phyloP scores from a whole-genome alignment of 2,329 filamentous ascomycete genomes.

The Pseudogymnoascus sp. region DNA sequence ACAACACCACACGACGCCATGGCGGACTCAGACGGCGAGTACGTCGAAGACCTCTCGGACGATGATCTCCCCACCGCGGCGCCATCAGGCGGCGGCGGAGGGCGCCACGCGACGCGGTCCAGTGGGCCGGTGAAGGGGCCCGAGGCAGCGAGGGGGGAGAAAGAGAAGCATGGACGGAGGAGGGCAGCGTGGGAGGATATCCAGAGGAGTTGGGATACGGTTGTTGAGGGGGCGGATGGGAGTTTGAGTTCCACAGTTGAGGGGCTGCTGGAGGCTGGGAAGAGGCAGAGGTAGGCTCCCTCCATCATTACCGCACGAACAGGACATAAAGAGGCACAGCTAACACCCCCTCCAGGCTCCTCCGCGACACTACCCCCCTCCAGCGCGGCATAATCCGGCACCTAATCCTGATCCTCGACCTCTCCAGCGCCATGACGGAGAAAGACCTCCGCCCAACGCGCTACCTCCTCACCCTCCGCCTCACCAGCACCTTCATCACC shows the following conservation, averaged over 20 bases:
- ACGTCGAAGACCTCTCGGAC: constrained; percentile 55
- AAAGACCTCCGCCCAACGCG: constrained; percentile 89
- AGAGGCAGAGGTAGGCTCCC: constrained; percentile 69
- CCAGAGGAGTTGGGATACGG: constrained; percentile 61
- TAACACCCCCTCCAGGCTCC: constrained; percentile 45
- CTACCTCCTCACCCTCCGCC: constrained; percentile 72
- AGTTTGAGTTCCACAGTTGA: constrained; percentile 64
- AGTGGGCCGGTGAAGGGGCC: constrained; percentile 20
- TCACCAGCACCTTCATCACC: constrained; percentile 77
- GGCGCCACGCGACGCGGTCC: constrained; percentile 24
- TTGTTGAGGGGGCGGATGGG: constrained; percentile 72
- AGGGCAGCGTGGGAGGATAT: constrained; percentile 59
- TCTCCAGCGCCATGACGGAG: constrained; percentile 88
- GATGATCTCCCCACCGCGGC: constrained; percentile 45
- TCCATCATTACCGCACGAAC: too few species aligned
- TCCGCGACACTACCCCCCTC: constrained; percentile 89
- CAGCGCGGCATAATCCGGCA: constrained; percentile 98
- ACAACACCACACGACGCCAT: constrained; percentile 36
- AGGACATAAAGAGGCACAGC: too few species aligned
- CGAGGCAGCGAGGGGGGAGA: constrained; percentile 22
- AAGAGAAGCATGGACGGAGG: constrained; percentile 28
- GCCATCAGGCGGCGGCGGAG: constrained; percentile 11
- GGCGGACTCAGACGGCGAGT: constrained; percentile 68
- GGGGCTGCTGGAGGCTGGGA: constrained; percentile 69
- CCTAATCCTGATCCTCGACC: constrained; percentile 80